Evolutionary conservation across 257 asterid species (phyloP), one percentile per base, ranked within the genome.

Genomic region (Coffea canephora): DNA sequence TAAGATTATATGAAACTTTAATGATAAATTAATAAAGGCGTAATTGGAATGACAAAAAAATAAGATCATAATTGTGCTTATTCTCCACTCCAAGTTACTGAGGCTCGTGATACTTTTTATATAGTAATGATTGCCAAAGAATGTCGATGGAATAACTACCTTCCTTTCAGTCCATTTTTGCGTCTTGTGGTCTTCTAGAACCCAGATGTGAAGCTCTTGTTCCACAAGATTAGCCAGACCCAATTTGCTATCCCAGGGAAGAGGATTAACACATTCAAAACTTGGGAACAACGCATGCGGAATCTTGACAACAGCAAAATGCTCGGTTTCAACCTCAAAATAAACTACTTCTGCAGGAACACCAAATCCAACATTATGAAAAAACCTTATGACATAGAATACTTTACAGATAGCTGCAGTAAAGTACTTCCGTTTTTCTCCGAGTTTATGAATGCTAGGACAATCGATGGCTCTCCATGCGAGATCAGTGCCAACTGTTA

Each of bases 101-200:
- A 1, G 34, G 34, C 34, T 31, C 34, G 1, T 31, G 34, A 31
- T 31, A 31, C 34, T 31, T 31, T 31, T 31, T 31, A 31, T 31
- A 31, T 31, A 31, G 34, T 31, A 31, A 31, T 31, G 34, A 31
- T 31, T 45, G 8, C 48, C 48, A 9, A 50, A 50, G 2, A 55
- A 55, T 55, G 23, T 7, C 64, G 18, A 14, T 14, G 21, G 23
- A 11, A 19, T 59, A 21, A 59, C 27, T 18, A 16, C 31, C 13
- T 31, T 69, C 14, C 13, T 69, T 36, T 69, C 74, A 39, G 52
- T 31, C 74, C 74, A 69, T 69, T 69, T 69, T 18, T 41, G 74
- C 27, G 41, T 69, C 54, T 43, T 69, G 27, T 31, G 43, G 43
- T 69, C 74, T 41, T 69, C 49, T 2, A 69, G 14, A 41, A 69